A percentile compares a stretch with the other conserved stretches of the same genome.
phyloP scores from a whole-genome alignment of 78 protist genomes.

The Speleostelium caveatum region DNA sequence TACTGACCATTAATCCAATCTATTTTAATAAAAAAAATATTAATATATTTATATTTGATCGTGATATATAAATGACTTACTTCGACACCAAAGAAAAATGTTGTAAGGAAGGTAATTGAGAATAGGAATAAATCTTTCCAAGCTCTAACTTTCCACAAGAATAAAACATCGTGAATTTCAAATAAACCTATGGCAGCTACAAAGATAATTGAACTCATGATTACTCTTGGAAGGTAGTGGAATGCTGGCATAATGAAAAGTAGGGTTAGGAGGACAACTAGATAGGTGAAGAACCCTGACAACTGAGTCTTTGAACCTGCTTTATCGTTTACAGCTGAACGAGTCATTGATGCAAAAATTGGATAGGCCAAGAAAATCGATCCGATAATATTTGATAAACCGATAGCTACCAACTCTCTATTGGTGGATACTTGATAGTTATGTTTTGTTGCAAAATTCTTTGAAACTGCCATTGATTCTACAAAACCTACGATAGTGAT shows the following conservation, averaged over 20 bases:
- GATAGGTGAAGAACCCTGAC: constrained; percentile 48
- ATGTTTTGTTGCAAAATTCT: constrained; percentile 54
- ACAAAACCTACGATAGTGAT: constrained; percentile 59
- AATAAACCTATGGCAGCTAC: constrained; percentile 77
- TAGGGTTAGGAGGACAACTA: constrained; percentile 32
- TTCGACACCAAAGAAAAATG: constrained; percentile 59
- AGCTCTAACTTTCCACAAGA: constrained; percentile 65
- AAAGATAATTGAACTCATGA: constrained; percentile 70
- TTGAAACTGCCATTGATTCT: constrained; percentile 56
- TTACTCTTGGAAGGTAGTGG: constrained; percentile 60
- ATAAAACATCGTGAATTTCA: constrained; percentile 61
- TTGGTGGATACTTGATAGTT: constrained; percentile 74
- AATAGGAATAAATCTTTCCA: constrained; percentile 69
- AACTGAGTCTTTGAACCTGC: constrained; percentile 74
- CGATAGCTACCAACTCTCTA: constrained; percentile 79
- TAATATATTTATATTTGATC: too few relatives aligned
- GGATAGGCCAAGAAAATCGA: constrained; percentile 64
- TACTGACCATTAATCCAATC: constrained; percentile 65
- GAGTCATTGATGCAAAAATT: constrained; percentile 65
- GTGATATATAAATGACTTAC: too few relatives aligned
- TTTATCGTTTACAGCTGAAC: constrained; percentile 72
- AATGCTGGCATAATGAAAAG: constrained; percentile 67
- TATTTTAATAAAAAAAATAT: too few relatives aligned
- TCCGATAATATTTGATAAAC: constrained; percentile 61
- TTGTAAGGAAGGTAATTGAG: constrained; percentile 22